Percentiles rank a stretch among this genome's conserved stretches.
Conservation (phyloP, 2,329 filamentous ascomycete genomes). For the Epichloe amarillans region DNA sequence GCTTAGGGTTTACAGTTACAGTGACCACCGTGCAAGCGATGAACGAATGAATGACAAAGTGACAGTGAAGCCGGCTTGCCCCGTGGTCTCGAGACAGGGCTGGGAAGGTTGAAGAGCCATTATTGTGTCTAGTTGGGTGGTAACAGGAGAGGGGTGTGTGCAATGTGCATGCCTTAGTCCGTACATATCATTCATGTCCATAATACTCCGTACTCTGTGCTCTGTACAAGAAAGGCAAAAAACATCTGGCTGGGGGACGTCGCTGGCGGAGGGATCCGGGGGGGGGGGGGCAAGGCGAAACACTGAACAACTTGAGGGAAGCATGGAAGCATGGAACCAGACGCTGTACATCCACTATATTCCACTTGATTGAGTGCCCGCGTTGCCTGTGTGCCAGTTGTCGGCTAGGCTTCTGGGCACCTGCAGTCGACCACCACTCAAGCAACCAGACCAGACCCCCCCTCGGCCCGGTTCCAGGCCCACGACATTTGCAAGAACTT, state of each 20-base stretch:
- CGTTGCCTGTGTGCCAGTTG: background rate
- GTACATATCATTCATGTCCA: no score
- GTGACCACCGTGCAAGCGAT: background rate
- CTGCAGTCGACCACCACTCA: no score
- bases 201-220: no score
- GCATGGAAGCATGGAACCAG: background rate
- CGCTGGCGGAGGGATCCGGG: background rate
- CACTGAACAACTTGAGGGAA: background rate
- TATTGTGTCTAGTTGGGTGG: background rate
- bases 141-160: background rate
- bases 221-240: background rate
- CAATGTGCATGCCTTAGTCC: background rate
- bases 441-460: background rate
- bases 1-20: background rate
- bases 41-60: background rate
- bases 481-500: constrained; percentile 8
- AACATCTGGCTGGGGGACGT: background rate
- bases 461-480: constrained; percentile 10
- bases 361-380: background rate
- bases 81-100: background rate
- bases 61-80: background rate
- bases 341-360: background rate
- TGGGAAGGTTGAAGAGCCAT: background rate
- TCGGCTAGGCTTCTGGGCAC: background rate
- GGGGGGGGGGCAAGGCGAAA: no score